phyloP scores from a whole-genome alignment of 495 filamentous ascomycete genomes.

The Hyphodiscus hymeniophilus region DNA sequence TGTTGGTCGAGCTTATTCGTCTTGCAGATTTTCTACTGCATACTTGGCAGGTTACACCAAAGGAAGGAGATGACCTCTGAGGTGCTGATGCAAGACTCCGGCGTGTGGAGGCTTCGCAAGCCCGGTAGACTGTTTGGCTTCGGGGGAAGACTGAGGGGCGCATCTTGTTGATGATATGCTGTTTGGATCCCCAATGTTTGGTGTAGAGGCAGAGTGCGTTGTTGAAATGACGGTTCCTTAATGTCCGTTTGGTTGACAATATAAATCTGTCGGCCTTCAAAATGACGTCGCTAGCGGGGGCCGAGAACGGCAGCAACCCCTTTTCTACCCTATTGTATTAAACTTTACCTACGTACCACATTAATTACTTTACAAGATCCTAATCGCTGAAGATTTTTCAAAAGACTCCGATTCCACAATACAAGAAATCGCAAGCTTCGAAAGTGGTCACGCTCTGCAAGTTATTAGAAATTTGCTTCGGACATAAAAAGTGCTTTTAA shows the following conservation, averaged over 20 bases:
- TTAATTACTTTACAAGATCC: too few relatives aligned
- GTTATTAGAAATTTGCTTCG: too few relatives aligned
- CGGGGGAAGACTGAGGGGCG: slow-evolving; percentile 9
- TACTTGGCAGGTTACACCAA: neutral
- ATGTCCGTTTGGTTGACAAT: too few relatives aligned
- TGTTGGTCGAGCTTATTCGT: neutral
- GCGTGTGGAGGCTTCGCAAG: slow-evolving; percentile 5
- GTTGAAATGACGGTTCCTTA: too few relatives aligned
- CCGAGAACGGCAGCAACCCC: too few relatives aligned
- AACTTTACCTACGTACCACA: too few relatives aligned
- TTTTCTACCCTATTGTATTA: too few relatives aligned
- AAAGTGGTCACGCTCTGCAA: too few relatives aligned
- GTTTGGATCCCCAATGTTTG: neutral
- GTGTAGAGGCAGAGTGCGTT: neutral
- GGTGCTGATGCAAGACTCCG: slow-evolving; percentile 2
- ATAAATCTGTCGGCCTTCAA: neutral
- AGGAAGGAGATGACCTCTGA: slow-evolving; percentile 1
- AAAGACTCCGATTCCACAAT: too few relatives aligned
- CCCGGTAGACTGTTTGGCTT: slow-evolving; percentile 5
- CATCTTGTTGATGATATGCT: slow-evolving; percentile 3
- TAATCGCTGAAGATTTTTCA: too few relatives aligned
- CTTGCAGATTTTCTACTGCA: neutral
- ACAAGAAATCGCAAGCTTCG: too few relatives aligned
- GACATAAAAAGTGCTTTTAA: too few relatives aligned
- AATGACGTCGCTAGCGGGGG: neutral